Evolutionary conservation across 176 grass and related monocot genomes (phyloP).

Genomic region (Canna indica): DNA sequence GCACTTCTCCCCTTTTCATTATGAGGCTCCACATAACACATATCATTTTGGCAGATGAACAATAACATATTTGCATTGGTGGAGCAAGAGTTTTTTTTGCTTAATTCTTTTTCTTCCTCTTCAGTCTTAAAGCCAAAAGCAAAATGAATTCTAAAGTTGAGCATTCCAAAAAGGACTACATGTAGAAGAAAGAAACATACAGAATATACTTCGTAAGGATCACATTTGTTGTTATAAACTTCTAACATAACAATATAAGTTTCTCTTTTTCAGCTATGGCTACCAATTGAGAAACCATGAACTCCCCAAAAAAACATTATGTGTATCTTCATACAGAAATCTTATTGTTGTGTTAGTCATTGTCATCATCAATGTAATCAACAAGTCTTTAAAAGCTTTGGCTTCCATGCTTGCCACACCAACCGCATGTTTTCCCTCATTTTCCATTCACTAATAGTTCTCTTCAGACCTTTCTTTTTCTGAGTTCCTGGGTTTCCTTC

Average conservation of each 20-base stretch:
- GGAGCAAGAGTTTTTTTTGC: too few relatives aligned
- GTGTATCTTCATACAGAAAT: not conserved
- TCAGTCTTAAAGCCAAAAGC: too few relatives aligned
- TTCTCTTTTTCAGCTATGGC: not conserved
- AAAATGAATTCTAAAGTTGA: too few relatives aligned
- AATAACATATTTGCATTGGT: too few relatives aligned
- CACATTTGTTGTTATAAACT: not conserved
- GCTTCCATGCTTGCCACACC: constrained; percentile 52
- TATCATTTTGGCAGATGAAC: too few relatives aligned
- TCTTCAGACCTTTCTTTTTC: constrained; percentile 53
- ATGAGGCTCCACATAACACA: too few relatives aligned
- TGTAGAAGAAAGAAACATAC: not conserved
- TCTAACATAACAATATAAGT: not conserved
- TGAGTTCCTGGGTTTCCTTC: constrained; percentile 12
- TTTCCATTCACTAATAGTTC: constrained; percentile 39
- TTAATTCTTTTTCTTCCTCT: too few relatives aligned
- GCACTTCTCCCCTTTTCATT: too few relatives aligned
- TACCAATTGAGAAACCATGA: not conserved
- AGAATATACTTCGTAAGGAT: not conserved
- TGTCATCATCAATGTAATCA: constrained; percentile 23
- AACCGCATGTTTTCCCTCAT: constrained; percentile 30
- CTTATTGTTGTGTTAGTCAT: not conserved
- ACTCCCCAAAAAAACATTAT: not conserved
- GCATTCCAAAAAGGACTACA: too few relatives aligned
- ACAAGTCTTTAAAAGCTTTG: constrained; percentile 44